These are phyloP conservation scores for Ophiosphaerella narmari DNA, from an alignment of 2,329 filamentous ascomycete genomes.

Conservation along the genomic window DNA sequence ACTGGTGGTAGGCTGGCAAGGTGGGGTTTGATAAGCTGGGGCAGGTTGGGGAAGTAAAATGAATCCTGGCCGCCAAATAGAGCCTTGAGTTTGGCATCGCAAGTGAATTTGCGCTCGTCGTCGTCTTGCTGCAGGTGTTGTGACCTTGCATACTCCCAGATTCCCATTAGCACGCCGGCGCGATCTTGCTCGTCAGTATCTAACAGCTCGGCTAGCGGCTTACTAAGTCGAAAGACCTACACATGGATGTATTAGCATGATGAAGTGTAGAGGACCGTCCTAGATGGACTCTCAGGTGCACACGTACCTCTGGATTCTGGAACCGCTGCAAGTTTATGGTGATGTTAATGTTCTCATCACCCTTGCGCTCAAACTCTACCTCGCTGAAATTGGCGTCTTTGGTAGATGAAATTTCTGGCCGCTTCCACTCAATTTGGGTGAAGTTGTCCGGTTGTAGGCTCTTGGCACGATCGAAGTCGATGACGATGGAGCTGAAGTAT, in stretches of 20 bases:
- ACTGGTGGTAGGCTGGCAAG: slow-evolving; percentile 80
- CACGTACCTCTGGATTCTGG: slow-evolving; percentile 72
- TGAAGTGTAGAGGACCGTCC: too few relatives aligned
- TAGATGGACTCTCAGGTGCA: neutral
- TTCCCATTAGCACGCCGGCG: slow-evolving; percentile 83
- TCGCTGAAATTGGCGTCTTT: slow-evolving; percentile 83
- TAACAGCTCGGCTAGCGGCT: slow-evolving; percentile 78
- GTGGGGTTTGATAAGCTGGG: slow-evolving; percentile 78
- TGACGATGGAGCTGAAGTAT: slow-evolving; percentile 80
- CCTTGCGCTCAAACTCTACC: slow-evolving; percentile 86
- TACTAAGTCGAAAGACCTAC: slow-evolving; percentile 71
- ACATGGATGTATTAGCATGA: neutral
- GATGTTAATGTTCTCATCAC: slow-evolving; percentile 91
- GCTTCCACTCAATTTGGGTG: slow-evolving; percentile 81
- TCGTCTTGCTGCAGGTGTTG: slow-evolving; percentile 91
- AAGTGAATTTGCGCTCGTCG: slow-evolving; percentile 89
- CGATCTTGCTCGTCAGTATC: slow-evolving; percentile 87
- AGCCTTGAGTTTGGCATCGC: slow-evolving; percentile 78
- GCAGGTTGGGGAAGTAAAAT: slow-evolving; percentile 84
- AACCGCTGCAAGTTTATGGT: slow-evolving; percentile 84
- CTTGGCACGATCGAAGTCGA: slow-evolving; percentile 61
- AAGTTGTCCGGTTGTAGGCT: slow-evolving; percentile 70
- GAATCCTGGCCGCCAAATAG: slow-evolving; percentile 73
- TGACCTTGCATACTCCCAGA: slow-evolving; percentile 93
- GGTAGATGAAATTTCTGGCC: slow-evolving; percentile 68